phyloP scores from a whole-genome alignment of 768 basidiomycete genomes.

The Suillus paluster region DNA sequence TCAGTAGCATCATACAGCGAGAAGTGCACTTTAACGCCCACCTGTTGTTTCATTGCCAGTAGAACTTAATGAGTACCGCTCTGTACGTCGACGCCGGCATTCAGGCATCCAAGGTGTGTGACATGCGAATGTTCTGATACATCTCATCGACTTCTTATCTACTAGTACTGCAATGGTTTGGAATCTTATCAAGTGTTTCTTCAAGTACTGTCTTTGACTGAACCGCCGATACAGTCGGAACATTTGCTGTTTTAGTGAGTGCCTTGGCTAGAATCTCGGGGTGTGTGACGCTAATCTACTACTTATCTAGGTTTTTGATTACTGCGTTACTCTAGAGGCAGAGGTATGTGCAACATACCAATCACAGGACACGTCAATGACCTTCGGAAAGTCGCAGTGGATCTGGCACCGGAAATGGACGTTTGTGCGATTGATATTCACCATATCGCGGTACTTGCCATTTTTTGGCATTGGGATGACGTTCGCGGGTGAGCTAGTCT shows the following conservation, averaged over 20 bases:
- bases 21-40: neutral
- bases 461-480: slow-evolving; percentile 17
- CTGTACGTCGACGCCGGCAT: neutral
- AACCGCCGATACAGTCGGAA: neutral
- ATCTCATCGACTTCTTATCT: neutral
- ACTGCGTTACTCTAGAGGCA: slow-evolving; percentile 25
- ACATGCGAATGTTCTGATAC: neutral
- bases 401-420: slow-evolving; percentile 31
- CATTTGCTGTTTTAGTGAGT: neutral
- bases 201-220: neutral
- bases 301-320: slow-evolving; percentile 19
- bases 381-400: slow-evolving; percentile 19
- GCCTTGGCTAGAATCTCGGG: neutral
- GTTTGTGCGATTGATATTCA: slow-evolving; percentile 26
- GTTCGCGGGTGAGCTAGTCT: neutral
- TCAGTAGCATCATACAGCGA: too few species aligned
- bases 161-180: neutral
- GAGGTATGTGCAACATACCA: slow-evolving; percentile 20
- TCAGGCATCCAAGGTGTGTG: neutral
- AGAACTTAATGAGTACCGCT: neutral
- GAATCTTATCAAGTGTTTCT: neutral
- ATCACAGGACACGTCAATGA: neutral
- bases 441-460: slow-evolving; percentile 31
- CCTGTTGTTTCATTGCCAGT: neutral
- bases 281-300: neutral